Conservation (phyloP, 2,329 filamentous ascomycete genomes). For the Penicillium brevicompactum region DNA sequence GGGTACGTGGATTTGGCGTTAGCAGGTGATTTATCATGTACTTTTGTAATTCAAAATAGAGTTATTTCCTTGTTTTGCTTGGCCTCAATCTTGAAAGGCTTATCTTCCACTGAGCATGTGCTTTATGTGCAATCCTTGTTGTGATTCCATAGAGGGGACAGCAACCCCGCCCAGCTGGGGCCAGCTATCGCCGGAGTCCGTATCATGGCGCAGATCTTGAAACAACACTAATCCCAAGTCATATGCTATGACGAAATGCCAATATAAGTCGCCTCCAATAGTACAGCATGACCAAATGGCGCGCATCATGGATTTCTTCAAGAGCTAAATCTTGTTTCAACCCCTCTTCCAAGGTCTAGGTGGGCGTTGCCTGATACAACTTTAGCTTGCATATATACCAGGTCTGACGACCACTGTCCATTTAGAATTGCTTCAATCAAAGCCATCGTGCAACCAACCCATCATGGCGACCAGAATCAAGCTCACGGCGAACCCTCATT, state of each 20-base stretch:
- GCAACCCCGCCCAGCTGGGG: slow-evolving; percentile 2
- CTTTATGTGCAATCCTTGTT: too few relatives aligned
- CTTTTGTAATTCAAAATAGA: slow-evolving; percentile 17
- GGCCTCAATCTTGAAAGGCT: slow-evolving; percentile 5
- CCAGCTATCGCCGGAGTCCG: slow-evolving; percentile 11
- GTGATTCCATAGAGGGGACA: background rate
- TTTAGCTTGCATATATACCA: background rate
- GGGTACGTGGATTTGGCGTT: slow-evolving; percentile 21
- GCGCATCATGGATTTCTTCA: too few relatives aligned
- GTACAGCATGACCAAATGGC: too few relatives aligned
- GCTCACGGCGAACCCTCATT: slow-evolving; percentile 61
- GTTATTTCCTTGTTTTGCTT: slow-evolving; percentile 2
- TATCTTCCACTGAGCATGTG: slow-evolving; percentile 9
- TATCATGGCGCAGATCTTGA: slow-evolving; percentile 13
- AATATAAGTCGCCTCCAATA: background rate
- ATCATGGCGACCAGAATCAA: slow-evolving; percentile 50
- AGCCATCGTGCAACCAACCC: slow-evolving; percentile 9
- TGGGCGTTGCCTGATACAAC: too few relatives aligned
- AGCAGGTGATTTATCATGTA: slow-evolving; percentile 17
- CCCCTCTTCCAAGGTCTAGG: background rate
- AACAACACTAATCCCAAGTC: slow-evolving; percentile 8
- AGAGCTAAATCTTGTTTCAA: background rate
- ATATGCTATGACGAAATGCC: slow-evolving; percentile 2
- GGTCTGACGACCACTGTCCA: slow-evolving; percentile 6
- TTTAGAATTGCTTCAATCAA: slow-evolving; percentile 15